Base-by-base conservation (phyloP, 352 stramenopile species). In the Phytophthora tentaculata region DNA sequence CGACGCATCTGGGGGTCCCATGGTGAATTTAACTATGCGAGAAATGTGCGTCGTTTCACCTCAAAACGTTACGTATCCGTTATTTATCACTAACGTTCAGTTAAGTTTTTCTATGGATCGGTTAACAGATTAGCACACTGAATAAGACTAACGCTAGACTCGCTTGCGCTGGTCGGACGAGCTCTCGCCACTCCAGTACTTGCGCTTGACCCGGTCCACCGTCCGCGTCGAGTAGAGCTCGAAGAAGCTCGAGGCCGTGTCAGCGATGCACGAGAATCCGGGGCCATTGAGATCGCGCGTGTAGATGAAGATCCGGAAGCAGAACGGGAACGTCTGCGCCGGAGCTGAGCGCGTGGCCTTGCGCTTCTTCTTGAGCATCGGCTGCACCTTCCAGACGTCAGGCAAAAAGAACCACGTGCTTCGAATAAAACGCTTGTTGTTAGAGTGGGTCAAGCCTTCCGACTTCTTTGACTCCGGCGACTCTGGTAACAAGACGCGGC, bases 291-390 rank as follows among this genome's bases (percentile, higher is more conserved):
- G 24, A 14, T 71, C 50, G 29, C 76, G 77, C 9, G 64, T 74
- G 56, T 92, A 92, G 52, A 91, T 79, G 60, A 92, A 91, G 17
- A 96, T 75, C 45, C 86, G 86, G 59, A 94, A 96, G 70, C 87
- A 96, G 58, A 96, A 96, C 5, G 88, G 88, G 59, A 94, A 96
- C 45, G 84, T 91, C 69, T 96, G 86, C n/a, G 84, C 88, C 0
- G 88, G 88, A 1, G 77, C 73, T 14, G 88, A 92, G 20, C 86
- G 83, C 48, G 88, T 96, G 17, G 88, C 86, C 64, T 96, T 96
- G 76, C 88, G 86, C 70, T 96, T 96, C 74, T 96, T 96, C 71
- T 94, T 93, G 45, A 96, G 75, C 81, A 92, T 92, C 37, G 88
- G 86, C 69, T 94, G 86, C 43, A 96, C 84, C 58, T 96, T 96